phyloP scores from a whole-genome alignment of 2,329 filamentous ascomycete genomes.

The Orbilia brochopaga region DNA sequence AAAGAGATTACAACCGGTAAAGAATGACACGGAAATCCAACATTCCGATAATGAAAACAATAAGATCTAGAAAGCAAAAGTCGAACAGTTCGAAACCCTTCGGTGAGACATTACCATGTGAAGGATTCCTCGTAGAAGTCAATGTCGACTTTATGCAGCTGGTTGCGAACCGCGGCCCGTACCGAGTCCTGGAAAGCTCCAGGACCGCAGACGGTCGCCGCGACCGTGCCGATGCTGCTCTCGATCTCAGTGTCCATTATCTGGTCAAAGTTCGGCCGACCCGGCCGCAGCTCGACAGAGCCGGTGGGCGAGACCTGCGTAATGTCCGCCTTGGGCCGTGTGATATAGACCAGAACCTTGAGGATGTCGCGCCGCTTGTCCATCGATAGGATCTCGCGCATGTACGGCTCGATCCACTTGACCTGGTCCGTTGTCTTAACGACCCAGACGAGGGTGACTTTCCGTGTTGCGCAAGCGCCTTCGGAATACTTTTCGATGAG shows the following conservation, averaged over 20 bases:
- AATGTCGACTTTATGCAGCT: constrained; percentile 70
- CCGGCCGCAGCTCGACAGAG: constrained; percentile 90
- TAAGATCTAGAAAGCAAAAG: constrained; percentile 16
- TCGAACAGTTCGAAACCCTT: constrained; percentile 23
- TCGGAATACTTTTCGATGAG: constrained; percentile 67
- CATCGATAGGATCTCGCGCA: constrained; percentile 77
- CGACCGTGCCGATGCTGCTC: constrained; percentile 85
- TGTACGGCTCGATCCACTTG: constrained; percentile 57
- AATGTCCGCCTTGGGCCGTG: constrained; percentile 79
- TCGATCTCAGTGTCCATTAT: constrained; percentile 82
- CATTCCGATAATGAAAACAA: constrained; percentile 10
- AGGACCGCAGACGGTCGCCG: constrained; percentile 80
- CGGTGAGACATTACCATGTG: constrained; percentile 62
- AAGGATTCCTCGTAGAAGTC: constrained; percentile 84
- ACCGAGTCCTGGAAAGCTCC: constrained; percentile 78
- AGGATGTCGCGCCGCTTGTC: constrained; percentile 81
- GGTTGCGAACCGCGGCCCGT: constrained; percentile 68
- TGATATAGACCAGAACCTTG: constrained; percentile 87
- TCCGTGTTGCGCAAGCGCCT: constrained; percentile 45
- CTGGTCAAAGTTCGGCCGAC: constrained; percentile 79
- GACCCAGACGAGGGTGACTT: constrained; percentile 45
- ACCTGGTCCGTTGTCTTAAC: constrained; percentile 52
- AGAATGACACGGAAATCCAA: constrained; percentile 17
- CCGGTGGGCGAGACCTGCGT: constrained; percentile 77
- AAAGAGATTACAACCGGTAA: constrained; percentile 32